phyloP scores from a whole-genome alignment of 352 stramenopile species.

The Globisporangium spinosum region DNA sequence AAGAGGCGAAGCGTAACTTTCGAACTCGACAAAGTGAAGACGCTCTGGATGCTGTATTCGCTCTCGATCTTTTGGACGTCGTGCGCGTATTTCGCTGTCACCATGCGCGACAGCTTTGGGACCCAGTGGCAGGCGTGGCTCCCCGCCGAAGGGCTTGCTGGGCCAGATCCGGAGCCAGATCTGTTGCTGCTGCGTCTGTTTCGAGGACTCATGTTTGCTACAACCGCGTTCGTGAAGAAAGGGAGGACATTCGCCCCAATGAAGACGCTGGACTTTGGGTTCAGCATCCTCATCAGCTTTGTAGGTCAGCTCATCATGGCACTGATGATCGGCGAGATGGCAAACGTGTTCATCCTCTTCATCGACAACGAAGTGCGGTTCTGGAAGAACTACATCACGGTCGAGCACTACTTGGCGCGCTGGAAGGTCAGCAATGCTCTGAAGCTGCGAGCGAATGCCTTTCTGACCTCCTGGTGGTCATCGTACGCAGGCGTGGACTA shows the following conservation, averaged over 20 bases:
- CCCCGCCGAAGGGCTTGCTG: slow-evolving; percentile 27
- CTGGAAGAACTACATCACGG: slow-evolving; percentile 65
- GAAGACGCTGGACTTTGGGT: slow-evolving; percentile 39
- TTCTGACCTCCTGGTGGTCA: slow-evolving; percentile 55
- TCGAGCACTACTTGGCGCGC: slow-evolving; percentile 42
- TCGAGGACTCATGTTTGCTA: slow-evolving; percentile 45
- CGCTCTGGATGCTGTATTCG: slow-evolving; percentile 51
- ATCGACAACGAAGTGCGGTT: slow-evolving; percentile 67
- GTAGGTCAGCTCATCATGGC: slow-evolving; percentile 61
- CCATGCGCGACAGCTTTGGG: slow-evolving; percentile 52
- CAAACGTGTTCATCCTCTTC: slow-evolving; percentile 54
- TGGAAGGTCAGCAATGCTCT: slow-evolving; percentile 36
- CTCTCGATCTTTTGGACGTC: slow-evolving; percentile 64
- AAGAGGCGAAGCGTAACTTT: slow-evolving; percentile 55
- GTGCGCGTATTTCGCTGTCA: slow-evolving; percentile 58
- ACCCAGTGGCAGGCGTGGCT: slow-evolving; percentile 53
- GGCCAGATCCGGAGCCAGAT: slow-evolving; percentile 21
- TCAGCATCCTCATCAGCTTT: slow-evolving; percentile 52
- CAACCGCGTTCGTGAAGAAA: slow-evolving; percentile 61
- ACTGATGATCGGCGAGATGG: slow-evolving; percentile 75
- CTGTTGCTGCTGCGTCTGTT: slow-evolving; percentile 42
- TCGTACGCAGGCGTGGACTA: slow-evolving; percentile 60
- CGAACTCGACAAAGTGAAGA: slow-evolving; percentile 51
- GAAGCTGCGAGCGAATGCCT: slow-evolving; percentile 37
- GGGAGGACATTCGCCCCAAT: slow-evolving; percentile 44